Percentiles rank a stretch among this genome's conserved stretches.
Conservation (phyloP, 1,139 yeast species). For the Yamadazyma triangularis region DNA sequence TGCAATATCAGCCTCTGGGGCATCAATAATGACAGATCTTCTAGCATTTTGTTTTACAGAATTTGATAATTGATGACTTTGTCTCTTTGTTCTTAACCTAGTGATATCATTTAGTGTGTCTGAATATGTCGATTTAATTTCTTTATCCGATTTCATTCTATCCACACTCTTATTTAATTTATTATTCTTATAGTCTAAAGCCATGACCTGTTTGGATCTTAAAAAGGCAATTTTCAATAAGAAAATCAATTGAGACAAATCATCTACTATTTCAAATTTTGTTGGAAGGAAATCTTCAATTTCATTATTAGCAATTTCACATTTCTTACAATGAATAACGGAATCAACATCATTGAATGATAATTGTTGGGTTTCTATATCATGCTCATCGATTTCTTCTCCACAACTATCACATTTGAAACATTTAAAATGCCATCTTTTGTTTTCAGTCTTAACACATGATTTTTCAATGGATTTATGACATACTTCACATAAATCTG, state of each 20-base stretch:
- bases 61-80: slow-evolving; percentile 58
- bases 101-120: slow-evolving; percentile 76
- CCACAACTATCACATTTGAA: slow-evolving; percentile 58
- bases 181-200: slow-evolving; percentile 7
- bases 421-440: slow-evolving; percentile 86
- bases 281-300: slow-evolving; percentile 20
- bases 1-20: slow-evolving; percentile 49
- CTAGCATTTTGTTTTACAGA: slow-evolving; percentile 48
- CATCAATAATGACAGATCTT: slow-evolving; percentile 42
- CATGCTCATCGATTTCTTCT: slow-evolving; percentile 23
- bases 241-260: slow-evolving; percentile 68
- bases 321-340: slow-evolving; percentile 1
- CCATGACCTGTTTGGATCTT: slow-evolving; percentile 70
- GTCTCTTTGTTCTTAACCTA: slow-evolving; percentile 68
- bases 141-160: no score
- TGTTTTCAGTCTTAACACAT: slow-evolving; percentile 58
- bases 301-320: slow-evolving; percentile 2
- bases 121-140: slow-evolving; percentile 45
- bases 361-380: slow-evolving; percentile 23
- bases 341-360: slow-evolving; percentile 26
- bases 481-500: slow-evolving; percentile 75
- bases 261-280: slow-evolving; percentile 65
- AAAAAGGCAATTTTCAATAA: slow-evolving; percentile 79
- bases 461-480: slow-evolving; percentile 75
- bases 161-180: slow-evolving; percentile 2